Base-by-base conservation (phyloP, 2,329 filamentous ascomycete species). In the Clarireedia paspali region DNA sequence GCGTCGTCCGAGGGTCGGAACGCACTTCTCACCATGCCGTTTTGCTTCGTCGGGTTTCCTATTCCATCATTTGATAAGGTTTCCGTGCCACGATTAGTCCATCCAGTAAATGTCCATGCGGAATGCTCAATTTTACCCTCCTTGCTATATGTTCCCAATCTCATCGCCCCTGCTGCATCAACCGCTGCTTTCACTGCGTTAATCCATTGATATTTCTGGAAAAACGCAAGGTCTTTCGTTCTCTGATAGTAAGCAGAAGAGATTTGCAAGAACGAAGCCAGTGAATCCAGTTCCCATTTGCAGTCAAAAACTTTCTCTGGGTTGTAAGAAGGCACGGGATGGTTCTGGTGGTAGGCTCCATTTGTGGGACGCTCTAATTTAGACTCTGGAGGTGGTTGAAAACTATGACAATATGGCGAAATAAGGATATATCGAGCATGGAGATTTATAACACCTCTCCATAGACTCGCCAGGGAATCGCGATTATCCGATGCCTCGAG, bases 231-330 rank as follows among this genome's bases (percentile, higher is more conserved):
- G 23, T 91, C 91, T 1, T 78, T 77, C 0, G 90, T 95, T 59
- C 81, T 77, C 20, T 81, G 76, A 73, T 88, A 81, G 74, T 95
- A 96, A 64, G 92, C 83, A 61, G 88, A 86, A 1, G 83, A 85
- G 6, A 96, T 76, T 42, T 88, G 83, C 9, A 96, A 77, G 70
- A 96, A 96, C 39, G 89, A 85, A 1, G 91, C 89, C 2, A 96
- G 79, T 12, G 88, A 92, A 73, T 96, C 91, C 46, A 96, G 83
- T 72, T 96, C 91, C 72, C 94, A 96, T 72, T 96, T 96, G 80
- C 91, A 96, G 71, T 96, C 92, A 67, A 94, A 96, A 0, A 96
- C 91, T 47, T 85, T 75, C 1, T 79, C 77, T 63, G 65, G 65
- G 45, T 91, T 83, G 65, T 90, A 91, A 0, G 77, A 72, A 0